Evolutionary conservation across 2,329 filamentous ascomycete genomes (phyloP).

Genomic region (Beauveria scarabaeidicola): DNA sequence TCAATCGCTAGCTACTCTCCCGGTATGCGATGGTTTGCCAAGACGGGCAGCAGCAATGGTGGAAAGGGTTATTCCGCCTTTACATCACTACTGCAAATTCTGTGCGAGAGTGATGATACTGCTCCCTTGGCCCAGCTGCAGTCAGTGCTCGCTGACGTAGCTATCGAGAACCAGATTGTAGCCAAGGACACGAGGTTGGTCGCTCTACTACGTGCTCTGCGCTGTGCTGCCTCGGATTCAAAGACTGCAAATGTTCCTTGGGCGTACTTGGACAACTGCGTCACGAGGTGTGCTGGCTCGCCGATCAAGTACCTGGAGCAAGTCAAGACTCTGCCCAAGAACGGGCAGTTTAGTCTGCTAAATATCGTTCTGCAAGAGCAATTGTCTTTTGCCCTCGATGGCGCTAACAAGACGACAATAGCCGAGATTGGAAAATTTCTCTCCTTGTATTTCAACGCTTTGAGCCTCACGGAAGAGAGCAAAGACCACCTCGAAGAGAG

Average conservation of each 20-base stretch:
- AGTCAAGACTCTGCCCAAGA: constrained; percentile 37
- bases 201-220: constrained; percentile 33
- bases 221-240: constrained; percentile 15
- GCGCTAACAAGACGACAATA: constrained; percentile 32
- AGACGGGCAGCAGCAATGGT: constrained; percentile 48
- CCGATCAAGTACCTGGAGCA: constrained; percentile 78
- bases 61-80: constrained; percentile 50
- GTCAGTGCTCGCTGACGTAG: constrained; percentile 50
- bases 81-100: constrained; percentile 53
- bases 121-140: constrained; percentile 36
- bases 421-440: constrained; percentile 49
- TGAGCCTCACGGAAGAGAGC: constrained; percentile 42
- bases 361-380: constrained; percentile 68
- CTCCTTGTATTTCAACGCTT: constrained; percentile 45
- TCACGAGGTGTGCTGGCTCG: constrained; percentile 62
- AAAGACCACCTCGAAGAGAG: constrained; percentile 20
- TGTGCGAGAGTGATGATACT: constrained; percentile 23
- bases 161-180: constrained; percentile 59
- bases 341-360: constrained; percentile 47
- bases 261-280: constrained; percentile 74
- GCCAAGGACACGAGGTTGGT: constrained; percentile 40
- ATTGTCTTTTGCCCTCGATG: constrained; percentile 57
- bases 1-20: constrained; percentile 72
- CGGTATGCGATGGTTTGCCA: constrained; percentile 86
- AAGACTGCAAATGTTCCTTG: constrained; percentile 41